These are phyloP conservation scores for Primulina eburnea DNA, from an alignment of 257 asterid genomes.

Conservation along the genomic window DNA sequence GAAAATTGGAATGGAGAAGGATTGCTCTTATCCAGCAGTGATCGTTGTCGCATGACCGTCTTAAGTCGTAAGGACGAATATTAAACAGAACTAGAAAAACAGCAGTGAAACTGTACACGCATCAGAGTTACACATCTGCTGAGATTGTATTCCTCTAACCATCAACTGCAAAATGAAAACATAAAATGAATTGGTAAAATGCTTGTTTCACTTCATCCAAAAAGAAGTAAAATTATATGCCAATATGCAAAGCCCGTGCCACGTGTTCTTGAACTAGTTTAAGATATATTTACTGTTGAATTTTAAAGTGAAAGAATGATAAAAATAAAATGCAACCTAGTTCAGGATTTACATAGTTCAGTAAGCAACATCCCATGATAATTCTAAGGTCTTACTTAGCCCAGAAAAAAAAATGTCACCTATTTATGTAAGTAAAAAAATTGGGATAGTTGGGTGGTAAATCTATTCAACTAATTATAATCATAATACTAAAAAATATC, in stretches of 20 bases:
- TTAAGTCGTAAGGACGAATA: neutral
- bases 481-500: neutral
- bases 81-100: neutral
- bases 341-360: neutral
- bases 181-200: neutral
- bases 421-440: neutral
- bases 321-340: neutral
- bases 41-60: neutral
- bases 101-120: neutral
- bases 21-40: neutral
- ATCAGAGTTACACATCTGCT: slow-evolving; percentile 9
- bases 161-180: slow-evolving; percentile 36
- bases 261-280: neutral
- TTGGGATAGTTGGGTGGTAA: neutral
- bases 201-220: neutral
- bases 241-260: too few species aligned
- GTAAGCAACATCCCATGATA: neutral
- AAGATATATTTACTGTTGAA: neutral
- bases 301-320: neutral
- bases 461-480: neutral
- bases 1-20: neutral
- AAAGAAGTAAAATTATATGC: neutral
- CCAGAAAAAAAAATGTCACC: too few species aligned
- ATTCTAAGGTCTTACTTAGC: neutral
- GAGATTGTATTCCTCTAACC: slow-evolving; percentile 13